Percentiles rank a stretch among this genome's conserved stretches.
These are phyloP conservation scores for Kwoniella europaea DNA, from an alignment of 768 basidiomycete species.

Conservation along the genomic window DNA sequence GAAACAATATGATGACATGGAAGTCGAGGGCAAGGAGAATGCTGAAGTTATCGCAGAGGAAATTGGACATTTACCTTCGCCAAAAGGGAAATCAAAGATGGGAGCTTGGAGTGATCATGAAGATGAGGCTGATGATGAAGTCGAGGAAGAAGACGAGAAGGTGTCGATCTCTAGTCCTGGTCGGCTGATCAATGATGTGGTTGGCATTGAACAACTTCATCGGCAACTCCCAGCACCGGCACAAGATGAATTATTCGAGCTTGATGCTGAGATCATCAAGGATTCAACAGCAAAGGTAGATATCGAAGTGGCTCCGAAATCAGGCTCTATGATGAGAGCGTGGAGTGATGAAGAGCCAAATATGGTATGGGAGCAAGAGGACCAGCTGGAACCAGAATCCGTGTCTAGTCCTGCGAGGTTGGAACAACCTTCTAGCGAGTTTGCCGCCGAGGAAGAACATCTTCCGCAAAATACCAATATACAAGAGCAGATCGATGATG, in stretches of 20 bases:
- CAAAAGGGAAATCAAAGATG: neutral
- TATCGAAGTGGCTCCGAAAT: neutral
- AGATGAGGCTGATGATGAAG: neutral
- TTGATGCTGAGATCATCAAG: too few relatives aligned
- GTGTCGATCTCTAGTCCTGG: neutral
- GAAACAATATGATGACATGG: neutral
- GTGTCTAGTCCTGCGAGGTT: neutral
- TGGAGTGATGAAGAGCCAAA: neutral
- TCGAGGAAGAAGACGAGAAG: neutral
- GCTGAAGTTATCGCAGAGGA: neutral
- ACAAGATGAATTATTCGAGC: neutral
- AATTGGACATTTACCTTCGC: neutral
- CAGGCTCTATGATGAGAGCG: neutral
- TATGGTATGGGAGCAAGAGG: neutral
- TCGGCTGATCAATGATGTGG: neutral
- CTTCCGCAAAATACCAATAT: neutral
- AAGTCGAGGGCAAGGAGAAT: too few relatives aligned
- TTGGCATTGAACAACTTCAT: neutral
- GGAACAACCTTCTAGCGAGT: neutral
- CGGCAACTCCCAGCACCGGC: neutral
- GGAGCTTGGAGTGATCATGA: constrained; percentile 10
- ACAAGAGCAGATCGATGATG: neutral
- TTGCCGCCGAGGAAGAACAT: neutral
- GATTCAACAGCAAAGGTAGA: too few relatives aligned
- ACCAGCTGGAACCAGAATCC: neutral